Conservation (phyloP, 2,329 filamentous ascomycete species). For the Aspergillus vadensis region DNA sequence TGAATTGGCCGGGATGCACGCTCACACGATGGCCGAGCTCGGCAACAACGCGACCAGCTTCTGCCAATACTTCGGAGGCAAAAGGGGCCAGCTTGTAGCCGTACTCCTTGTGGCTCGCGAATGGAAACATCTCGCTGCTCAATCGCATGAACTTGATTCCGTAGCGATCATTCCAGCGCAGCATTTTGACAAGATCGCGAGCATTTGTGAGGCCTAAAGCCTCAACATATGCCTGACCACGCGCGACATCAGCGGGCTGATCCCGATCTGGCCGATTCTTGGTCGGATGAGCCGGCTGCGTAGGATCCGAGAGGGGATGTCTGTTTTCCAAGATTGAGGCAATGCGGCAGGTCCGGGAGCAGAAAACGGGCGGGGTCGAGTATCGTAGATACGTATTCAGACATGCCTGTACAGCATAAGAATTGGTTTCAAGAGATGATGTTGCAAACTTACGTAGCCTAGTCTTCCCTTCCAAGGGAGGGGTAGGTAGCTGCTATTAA, state of each 20-base stretch:
- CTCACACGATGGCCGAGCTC: conserved; percentile 82
- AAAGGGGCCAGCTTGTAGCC: conserved; percentile 85
- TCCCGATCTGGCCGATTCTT: conserved; percentile 83
- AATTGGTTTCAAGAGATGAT: background rate
- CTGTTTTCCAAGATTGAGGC: conserved; percentile 87
- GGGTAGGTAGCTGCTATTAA: conserved; percentile 81
- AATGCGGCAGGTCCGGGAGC: conserved; percentile 87
- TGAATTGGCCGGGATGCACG: conserved; percentile 90
- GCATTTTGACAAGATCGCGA: conserved; percentile 78
- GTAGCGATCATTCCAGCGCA: conserved; percentile 89
- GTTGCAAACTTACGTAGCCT: conserved; percentile 70
- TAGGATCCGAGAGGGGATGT: conserved; percentile 74
- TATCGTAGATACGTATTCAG: conserved; percentile 87
- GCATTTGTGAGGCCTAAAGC: conserved; percentile 78
- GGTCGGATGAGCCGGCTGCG: conserved; percentile 74
- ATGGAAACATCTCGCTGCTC: conserved; percentile 96
- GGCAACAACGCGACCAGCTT: conserved; percentile 74
- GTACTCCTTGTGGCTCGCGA: conserved; percentile 83
- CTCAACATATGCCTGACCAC: conserved; percentile 74
- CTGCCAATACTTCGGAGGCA: conserved; percentile 73
- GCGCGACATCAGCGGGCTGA: conserved; percentile 64
- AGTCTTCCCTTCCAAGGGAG: conserved; percentile 87
- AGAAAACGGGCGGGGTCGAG: conserved; percentile 82
- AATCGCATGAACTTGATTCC: conserved; percentile 90
- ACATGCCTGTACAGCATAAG: conserved; percentile 63